These are phyloP conservation scores for Coemansia sp. DNA, from an alignment of 371 early-diverging fungal genomes.

Conservation along the genomic window DNA sequence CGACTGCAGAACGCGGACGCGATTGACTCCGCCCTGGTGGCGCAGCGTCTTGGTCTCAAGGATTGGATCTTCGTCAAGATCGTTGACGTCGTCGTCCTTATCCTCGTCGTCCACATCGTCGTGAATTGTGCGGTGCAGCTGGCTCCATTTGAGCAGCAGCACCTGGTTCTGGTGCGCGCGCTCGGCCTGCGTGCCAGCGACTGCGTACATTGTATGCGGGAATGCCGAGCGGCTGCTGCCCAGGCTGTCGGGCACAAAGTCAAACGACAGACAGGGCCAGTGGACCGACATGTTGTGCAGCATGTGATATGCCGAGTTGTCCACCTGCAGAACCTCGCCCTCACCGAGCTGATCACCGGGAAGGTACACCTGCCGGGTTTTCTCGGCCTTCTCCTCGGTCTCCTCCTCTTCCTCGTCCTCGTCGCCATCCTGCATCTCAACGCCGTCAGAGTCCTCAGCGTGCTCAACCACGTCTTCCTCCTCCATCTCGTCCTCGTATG, in stretches of 20 bases:
- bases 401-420: conserved; percentile 47
- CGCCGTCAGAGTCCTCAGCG: conserved; percentile 50
- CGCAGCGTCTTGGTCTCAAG: conserved; percentile 79
- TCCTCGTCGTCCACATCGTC: conserved; percentile 70
- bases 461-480: conserved; percentile 65
- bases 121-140: conserved; percentile 86
- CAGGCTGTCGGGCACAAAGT: conserved; percentile 80
- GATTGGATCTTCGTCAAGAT: conserved; percentile 91
- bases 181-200: conserved; percentile 94
- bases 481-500: conserved; percentile 91
- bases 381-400: conserved; percentile 33
- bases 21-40: conserved; percentile 91
- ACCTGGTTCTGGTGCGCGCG: conserved; percentile 81
- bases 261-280: conserved; percentile 97
- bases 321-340: conserved; percentile 89
- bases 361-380: conserved; percentile 72
- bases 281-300: conserved; percentile 86
- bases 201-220: conserved; percentile 88
- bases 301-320: conserved; percentile 94
- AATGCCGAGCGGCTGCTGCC: conserved; percentile 82
- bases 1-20: conserved; percentile 63
- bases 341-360: conserved; percentile 88
- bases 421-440: conserved; percentile 55
- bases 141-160: conserved; percentile 89
- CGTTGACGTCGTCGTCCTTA: conserved; percentile 73